A percentile compares a stretch with the other conserved stretches of the same genome.
Evolutionary conservation across 2,329 filamentous ascomycete species (phyloP).

Genomic region (Alternaria ventricosa): DNA sequence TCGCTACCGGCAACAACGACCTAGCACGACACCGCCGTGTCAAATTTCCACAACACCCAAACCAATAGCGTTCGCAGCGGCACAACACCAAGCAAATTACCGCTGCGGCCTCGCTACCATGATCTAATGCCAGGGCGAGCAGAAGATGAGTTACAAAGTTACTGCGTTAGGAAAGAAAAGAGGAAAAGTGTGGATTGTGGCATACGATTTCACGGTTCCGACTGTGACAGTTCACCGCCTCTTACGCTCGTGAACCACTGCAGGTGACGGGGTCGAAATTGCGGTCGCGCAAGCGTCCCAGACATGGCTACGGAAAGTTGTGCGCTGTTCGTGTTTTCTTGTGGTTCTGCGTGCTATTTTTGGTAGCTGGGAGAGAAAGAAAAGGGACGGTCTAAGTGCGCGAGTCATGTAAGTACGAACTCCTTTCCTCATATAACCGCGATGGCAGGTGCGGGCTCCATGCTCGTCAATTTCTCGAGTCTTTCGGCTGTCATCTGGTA

Average conservation of each 20-base stretch:
- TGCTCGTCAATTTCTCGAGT: conserved; percentile 13
- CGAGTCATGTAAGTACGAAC: conserved; percentile 2
- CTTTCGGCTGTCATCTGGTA: conserved; percentile 29
- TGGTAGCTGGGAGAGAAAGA: neutral
- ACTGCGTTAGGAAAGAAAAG: conserved; percentile 6
- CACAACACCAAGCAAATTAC: conserved; percentile 11
- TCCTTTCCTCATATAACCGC: conserved; percentile 15
- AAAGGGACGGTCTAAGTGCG: neutral
- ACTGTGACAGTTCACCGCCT: conserved; percentile 3
- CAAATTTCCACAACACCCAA: neutral
- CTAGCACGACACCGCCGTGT: neutral
- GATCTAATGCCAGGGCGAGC: conserved; percentile 3
- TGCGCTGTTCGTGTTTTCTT: neutral
- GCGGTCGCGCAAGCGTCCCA: conserved; percentile 10
- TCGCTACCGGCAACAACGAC: conserved; percentile 7
- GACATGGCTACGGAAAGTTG: neutral
- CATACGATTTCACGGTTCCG: conserved; percentile 5
- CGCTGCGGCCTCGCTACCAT: conserved; percentile 9
- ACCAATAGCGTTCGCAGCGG: conserved; percentile 3
- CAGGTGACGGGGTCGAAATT: neutral
- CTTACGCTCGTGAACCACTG: conserved; percentile 4
- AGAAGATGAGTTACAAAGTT: neutral
- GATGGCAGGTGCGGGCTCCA: neutral
- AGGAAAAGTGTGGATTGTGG: conserved; percentile 13
- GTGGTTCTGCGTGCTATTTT: conserved; percentile 4